Percentiles rank a stretch among this genome's conserved stretches.
Conservation (phyloP, 768 basidiomycete species). For the Galerina marginata region DNA sequence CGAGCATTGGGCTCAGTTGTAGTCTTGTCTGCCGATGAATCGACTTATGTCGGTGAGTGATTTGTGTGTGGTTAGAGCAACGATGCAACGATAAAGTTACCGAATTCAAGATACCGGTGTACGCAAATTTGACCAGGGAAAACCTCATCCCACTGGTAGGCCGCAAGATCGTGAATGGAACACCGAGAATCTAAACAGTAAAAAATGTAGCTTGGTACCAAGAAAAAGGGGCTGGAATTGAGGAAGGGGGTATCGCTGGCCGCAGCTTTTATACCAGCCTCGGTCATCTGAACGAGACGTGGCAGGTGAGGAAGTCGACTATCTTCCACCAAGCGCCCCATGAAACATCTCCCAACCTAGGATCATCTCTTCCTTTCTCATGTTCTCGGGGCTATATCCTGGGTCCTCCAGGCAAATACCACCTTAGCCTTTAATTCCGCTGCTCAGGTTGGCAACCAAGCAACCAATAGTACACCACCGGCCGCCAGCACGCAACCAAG, state of each 20-base stretch:
- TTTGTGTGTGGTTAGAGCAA: not conserved
- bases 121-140: constrained; percentile 66
- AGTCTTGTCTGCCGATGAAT: constrained; percentile 68
- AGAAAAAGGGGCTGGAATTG: constrained; percentile 70
- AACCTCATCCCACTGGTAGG: constrained; percentile 79
- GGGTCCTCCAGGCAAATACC: constrained; percentile 74
- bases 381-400: constrained; percentile 75
- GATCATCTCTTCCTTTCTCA: constrained; percentile 74
- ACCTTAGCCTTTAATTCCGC: constrained; percentile 67
- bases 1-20: constrained; percentile 65
- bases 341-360: constrained; percentile 36
- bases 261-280: constrained; percentile 86
- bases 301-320: constrained; percentile 54
- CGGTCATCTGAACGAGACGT: constrained; percentile 81
- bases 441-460: constrained; percentile 61
- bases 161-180: not conserved
- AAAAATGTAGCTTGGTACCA: constrained; percentile 77
- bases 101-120: constrained; percentile 45
- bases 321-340: not conserved
- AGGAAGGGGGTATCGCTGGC: constrained; percentile 55
- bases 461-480: not conserved
- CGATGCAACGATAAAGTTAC: not conserved
- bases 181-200: not conserved
- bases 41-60: constrained; percentile 58
- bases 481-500: constrained; percentile 4